These are phyloP conservation scores for Agaricales sp. DNA, from an alignment of 1,284 basidiomycete species.

Conservation along the genomic window DNA sequence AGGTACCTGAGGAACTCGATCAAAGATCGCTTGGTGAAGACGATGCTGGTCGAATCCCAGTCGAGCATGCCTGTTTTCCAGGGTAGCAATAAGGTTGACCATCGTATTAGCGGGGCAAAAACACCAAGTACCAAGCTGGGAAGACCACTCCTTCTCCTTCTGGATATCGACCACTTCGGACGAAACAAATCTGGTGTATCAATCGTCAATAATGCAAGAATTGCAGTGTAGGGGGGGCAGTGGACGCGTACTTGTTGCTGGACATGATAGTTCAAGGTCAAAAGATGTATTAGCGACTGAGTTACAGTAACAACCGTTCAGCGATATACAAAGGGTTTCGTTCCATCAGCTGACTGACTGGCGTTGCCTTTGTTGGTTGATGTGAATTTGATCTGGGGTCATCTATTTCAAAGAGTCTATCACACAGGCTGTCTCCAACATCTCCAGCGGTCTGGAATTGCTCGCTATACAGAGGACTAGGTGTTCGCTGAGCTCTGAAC, in stretches of 20 bases:
- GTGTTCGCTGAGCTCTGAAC: too few relatives aligned
- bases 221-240: not conserved
- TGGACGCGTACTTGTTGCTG: conserved; percentile 9
- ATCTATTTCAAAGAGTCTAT: too few relatives aligned
- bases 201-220: not conserved
- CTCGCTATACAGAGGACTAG: too few relatives aligned
- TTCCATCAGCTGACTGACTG: too few relatives aligned
- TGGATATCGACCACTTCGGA: conserved; percentile 40
- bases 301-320: not conserved
- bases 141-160: conserved; percentile 62
- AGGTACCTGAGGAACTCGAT: conserved; percentile 65
- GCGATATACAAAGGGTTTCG: too few relatives aligned
- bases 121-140: conserved; percentile 40
- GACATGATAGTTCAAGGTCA: conserved; percentile 5
- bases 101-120: too few relatives aligned
- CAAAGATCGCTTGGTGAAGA: conserved; percentile 63
- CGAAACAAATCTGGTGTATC: conserved; percentile 42
- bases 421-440: too few relatives aligned
- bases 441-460: too few relatives aligned
- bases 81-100: too few relatives aligned
- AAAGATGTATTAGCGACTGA: too few relatives aligned
- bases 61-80: conserved; percentile 61
- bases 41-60: conserved; percentile 61
- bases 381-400: too few relatives aligned
- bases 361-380: too few relatives aligned